Evolutionary conservation across 2,329 filamentous ascomycete genomes (phyloP), one percentile per base, ranked within the genome.

Genomic region (Microdochium bolleyi): DNA sequence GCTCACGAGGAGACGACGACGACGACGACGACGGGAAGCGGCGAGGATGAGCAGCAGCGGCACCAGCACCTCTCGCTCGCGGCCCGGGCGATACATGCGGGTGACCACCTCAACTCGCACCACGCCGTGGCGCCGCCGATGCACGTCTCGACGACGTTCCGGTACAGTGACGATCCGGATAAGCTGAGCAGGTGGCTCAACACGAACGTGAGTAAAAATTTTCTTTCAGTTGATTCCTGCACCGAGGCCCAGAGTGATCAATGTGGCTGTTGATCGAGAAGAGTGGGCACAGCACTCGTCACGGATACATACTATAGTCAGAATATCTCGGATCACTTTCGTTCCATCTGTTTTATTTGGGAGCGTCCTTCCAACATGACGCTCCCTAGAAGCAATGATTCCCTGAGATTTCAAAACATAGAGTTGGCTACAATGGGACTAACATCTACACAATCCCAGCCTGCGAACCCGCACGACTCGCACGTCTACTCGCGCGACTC

Each of bases 61-160:
- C 58, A 63, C 21, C 64, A 65, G 55, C 55, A 67, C 54, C 70
- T 82, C 50, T 76, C 82, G 3, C 73, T 88, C 49, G 80, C 88
- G 8, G 89, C 90, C 5, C 78, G 82, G 53, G 81, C 87, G n/a
- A 75, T 95, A 57, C 91, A 95, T 67, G 89, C 87, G 56, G 91
- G 95, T 64, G 85, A 95, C 71, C 76, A 76, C 61, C 78, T 94
- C 62, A 89, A 89, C 68, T 71, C 77, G 32, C 82, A 88, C 60
- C 77, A 83, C 50, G 90, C 94, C 65, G 87, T 97, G 52, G 91
- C 92, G 13, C 92, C 94, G 54, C 84, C 92, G 3, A 77, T 97
- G 64, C 92, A 97, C 67, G 83, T 95, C 57, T 91, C 90, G 56
- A 96, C 92, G 13, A 97, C 90, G 16, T 97, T 90, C 70, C 84